phyloP scores from a whole-genome alignment of 768 basidiomycete species.

The Rhodotorula graminis region DNA sequence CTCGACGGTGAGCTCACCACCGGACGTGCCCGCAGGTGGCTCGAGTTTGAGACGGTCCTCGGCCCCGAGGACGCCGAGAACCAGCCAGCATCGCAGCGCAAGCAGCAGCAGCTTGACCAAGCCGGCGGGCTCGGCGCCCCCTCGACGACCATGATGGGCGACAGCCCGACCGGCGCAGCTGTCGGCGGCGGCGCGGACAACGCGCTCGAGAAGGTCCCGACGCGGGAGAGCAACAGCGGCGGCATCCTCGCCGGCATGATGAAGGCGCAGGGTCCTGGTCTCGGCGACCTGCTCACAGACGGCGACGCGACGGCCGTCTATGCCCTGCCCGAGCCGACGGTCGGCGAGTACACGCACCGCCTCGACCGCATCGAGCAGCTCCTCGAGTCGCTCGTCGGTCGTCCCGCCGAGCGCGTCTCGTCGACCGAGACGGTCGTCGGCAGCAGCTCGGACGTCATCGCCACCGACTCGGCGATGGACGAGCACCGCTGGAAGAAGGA shows the following conservation, averaged over 20 bases:
- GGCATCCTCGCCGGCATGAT: not conserved
- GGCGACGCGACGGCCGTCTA: not conserved
- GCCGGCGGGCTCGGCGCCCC: constrained; percentile 10
- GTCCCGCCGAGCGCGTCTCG: not conserved
- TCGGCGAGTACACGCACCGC: not conserved
- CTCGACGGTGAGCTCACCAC: not conserved
- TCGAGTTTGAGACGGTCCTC: constrained; percentile 33
- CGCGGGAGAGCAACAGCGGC: not conserved
- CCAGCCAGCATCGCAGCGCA: not conserved
- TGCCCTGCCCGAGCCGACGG: not conserved
- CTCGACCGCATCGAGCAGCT: constrained; percentile 1
- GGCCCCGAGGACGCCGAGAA: constrained; percentile 19
- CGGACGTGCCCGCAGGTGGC: not conserved
- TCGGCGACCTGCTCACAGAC: not conserved
- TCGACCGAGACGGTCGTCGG: constrained; percentile 1
- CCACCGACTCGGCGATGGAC: no score
- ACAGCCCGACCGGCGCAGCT: not conserved
- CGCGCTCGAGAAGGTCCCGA: not conserved
- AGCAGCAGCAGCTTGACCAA: not conserved
- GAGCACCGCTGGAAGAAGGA: no score
- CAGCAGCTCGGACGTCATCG: constrained; percentile 2
- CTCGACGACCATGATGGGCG: not conserved
- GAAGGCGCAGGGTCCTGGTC: constrained; percentile 8
- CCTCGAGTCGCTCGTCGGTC: not conserved
- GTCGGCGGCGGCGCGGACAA: not conserved